Evolutionary conservation across 345 rosid genomes (phyloP).

Genomic region (Kernera saxatilis): DNA sequence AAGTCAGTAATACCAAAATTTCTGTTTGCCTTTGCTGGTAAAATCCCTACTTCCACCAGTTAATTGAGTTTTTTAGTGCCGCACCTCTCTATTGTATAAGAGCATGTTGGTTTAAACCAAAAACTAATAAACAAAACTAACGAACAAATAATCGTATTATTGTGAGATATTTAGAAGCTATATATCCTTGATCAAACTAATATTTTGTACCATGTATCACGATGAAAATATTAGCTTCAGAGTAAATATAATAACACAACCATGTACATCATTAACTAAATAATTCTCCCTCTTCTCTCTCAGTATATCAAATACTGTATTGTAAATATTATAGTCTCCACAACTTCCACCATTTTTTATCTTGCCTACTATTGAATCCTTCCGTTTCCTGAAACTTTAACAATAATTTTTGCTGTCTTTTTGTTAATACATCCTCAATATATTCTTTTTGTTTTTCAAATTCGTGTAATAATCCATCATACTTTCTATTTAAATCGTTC

Average conservation of each 20-base stretch:
- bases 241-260: background rate
- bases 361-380: background rate
- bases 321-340: background rate
- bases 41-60: background rate
- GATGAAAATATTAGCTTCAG: background rate
- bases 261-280: background rate
- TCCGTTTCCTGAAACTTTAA: background rate
- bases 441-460: background rate
- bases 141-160: background rate
- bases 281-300: background rate
- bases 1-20: background rate
- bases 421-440: background rate
- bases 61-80: background rate
- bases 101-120: background rate
- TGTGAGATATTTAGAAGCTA: background rate
- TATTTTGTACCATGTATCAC: background rate
- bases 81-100: background rate
- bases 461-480: background rate
- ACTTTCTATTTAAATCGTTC: background rate
- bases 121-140: background rate
- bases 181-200: background rate
- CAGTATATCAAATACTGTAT: background rate
- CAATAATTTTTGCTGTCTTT: background rate
- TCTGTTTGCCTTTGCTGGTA: background rate
- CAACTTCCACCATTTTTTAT: background rate